Conservation (phyloP, 179 eudicot species). For the Gypsophila paniculata region DNA sequence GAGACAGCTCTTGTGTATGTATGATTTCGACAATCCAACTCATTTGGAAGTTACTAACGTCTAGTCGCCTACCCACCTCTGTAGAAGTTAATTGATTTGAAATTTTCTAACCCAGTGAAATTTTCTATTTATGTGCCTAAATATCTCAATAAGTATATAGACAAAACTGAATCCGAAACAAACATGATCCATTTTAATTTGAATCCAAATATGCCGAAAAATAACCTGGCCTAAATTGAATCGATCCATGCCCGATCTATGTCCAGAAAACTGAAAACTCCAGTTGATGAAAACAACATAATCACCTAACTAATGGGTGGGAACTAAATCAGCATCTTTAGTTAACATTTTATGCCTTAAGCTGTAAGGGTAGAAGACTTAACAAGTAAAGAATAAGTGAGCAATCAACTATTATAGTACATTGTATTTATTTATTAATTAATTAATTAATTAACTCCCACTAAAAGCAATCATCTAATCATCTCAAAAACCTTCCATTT, state of each 20-base stretch:
- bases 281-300: background rate
- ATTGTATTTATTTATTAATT: background rate
- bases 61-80: background rate
- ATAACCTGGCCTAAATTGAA: too few species aligned
- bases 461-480: background rate
- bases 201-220: too few species aligned
- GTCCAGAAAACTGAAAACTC: too few species aligned
- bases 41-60: background rate
- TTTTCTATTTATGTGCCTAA: too few species aligned
- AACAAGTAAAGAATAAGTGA: slow-evolving; percentile 29
- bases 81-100: too few species aligned
- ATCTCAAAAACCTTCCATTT: slow-evolving; percentile 27
- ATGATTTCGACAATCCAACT: background rate
- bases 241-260: too few species aligned
- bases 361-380: background rate
- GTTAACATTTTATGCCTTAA: background rate
- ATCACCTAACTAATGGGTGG: slow-evolving; percentile 4
- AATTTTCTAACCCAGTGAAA: too few species aligned
- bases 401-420: background rate
- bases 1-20: too few species aligned
- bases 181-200: too few species aligned
- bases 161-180: too few species aligned
- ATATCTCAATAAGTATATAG: too few species aligned
- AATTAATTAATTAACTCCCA: background rate
- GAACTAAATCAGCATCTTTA: background rate